Conservation (phyloP, 2,329 filamentous ascomycete genomes). For the Verticillium albo-atrum region DNA sequence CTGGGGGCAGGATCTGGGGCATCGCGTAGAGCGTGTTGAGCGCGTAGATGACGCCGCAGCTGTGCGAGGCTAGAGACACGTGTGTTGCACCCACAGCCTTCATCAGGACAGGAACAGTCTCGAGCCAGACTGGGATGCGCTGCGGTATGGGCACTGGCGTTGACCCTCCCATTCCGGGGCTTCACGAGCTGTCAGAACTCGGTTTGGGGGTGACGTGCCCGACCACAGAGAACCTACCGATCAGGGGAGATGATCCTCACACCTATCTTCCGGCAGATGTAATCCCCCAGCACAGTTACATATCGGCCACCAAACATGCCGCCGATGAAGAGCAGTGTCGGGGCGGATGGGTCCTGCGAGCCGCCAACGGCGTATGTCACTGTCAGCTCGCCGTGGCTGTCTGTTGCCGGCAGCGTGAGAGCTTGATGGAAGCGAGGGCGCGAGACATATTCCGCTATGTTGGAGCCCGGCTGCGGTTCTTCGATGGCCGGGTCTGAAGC, state of each 20-base stretch:
- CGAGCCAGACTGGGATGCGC: conserved; percentile 21
- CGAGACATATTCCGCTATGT: not conserved
- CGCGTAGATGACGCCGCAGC: conserved; percentile 24
- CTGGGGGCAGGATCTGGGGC: conserved; percentile 19
- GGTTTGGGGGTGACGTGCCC: not conserved
- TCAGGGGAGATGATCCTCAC: conserved; percentile 32
- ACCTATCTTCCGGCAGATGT: conserved; percentile 20
- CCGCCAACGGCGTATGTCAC: conserved; percentile 8
- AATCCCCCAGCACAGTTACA: conserved; percentile 19
- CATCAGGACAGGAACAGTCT: conserved; percentile 24
- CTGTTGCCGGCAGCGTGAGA: conserved; percentile 6
- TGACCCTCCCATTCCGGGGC: conserved; percentile 39
- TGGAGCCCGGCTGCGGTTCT: conserved; percentile 15
- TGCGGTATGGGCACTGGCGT: conserved; percentile 22
- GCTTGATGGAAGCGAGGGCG: conserved; percentile 4
- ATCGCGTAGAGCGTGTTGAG: conserved; percentile 24
- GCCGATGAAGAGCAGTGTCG: conserved; percentile 28
- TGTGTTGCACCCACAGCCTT: conserved; percentile 24
- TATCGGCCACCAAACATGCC: conserved; percentile 33
- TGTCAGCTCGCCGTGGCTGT: conserved; percentile 4
- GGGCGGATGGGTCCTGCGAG: conserved; percentile 5
- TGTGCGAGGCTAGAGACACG: conserved; percentile 22
- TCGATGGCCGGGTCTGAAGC: conserved; percentile 18
- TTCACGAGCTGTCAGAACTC: conserved; percentile 11
- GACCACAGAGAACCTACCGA: conserved; percentile 19